Percentiles rank a stretch among this genome's conserved stretches.
These are phyloP conservation scores for Penicillium paxilli DNA, from an alignment of 495 filamentous ascomycete species.

Conservation along the genomic window DNA sequence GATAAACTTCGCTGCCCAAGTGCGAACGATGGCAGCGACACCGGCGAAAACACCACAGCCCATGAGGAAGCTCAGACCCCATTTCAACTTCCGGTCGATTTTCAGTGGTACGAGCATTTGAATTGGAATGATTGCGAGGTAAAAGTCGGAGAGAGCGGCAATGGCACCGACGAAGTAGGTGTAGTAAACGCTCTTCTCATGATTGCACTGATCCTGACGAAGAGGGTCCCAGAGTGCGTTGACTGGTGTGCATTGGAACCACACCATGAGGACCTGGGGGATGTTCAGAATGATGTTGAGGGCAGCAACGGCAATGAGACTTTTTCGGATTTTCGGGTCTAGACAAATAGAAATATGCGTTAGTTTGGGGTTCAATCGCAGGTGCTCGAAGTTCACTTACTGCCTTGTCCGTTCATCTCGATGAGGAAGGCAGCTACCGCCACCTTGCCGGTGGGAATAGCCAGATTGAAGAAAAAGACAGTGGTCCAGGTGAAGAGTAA, in stretches of 20 bases:
- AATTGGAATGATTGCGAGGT: constrained; percentile 25
- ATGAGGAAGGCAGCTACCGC: constrained; percentile 21
- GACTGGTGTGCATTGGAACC: constrained; percentile 25
- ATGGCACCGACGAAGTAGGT: constrained; percentile 26
- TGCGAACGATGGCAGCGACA: constrained; percentile 25
- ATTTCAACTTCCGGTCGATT: constrained; percentile 29
- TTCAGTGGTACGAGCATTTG: constrained; percentile 22
- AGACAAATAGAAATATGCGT: background rate
- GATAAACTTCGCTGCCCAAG: constrained; percentile 28
- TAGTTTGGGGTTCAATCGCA: background rate
- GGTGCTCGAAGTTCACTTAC: background rate
- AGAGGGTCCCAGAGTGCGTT: constrained; percentile 24
- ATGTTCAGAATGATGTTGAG: constrained; percentile 26
- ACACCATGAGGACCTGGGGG: constrained; percentile 21
- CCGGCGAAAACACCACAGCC: constrained; percentile 27
- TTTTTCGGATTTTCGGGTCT: constrained; percentile 26
- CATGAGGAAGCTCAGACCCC: constrained; percentile 29
- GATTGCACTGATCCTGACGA: constrained; percentile 18
- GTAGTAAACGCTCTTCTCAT: constrained; percentile 25
- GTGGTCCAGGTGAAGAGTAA: constrained; percentile 23
- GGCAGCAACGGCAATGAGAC: constrained; percentile 22
- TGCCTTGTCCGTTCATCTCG: constrained; percentile 22
- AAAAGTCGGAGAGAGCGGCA: constrained; percentile 24
- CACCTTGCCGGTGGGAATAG: constrained; percentile 23
- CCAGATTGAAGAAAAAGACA: constrained; percentile 23